These are phyloP conservation scores for Thielaviopsis populi DNA, from an alignment of 2,329 filamentous ascomycete genomes.

Conservation along the genomic window DNA sequence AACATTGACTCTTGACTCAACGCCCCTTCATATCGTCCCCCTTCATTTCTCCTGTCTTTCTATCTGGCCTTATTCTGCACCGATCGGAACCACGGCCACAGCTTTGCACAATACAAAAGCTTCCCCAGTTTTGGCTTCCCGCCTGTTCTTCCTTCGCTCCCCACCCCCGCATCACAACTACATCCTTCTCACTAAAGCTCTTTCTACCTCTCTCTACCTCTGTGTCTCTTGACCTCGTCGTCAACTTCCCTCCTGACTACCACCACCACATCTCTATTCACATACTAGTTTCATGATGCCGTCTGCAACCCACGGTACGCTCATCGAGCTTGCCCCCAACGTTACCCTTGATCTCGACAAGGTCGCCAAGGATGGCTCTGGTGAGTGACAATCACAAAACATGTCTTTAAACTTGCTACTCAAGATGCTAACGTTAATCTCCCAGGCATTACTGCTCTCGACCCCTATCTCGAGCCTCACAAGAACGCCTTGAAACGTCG, in stretches of 20 bases:
- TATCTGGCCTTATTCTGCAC: neutral
- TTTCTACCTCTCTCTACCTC: conserved; percentile 3
- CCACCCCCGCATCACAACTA: neutral
- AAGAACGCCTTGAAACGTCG: conserved; percentile 59
- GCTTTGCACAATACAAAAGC: neutral
- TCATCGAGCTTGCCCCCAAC: conserved; percentile 16
- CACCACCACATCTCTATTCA: neutral
- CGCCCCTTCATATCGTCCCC: neutral
- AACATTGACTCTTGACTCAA: neutral
- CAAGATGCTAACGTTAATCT: neutral
- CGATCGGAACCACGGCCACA: neutral
- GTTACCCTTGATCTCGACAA: conserved; percentile 16
- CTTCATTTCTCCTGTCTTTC: neutral
- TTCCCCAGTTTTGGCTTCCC: neutral
- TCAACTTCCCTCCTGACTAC: neutral
- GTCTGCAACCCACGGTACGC: conserved; percentile 10
- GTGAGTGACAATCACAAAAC: conserved; percentile 29
- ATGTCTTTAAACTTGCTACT: neutral
- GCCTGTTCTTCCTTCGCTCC: neutral
- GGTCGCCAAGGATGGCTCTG: conserved; percentile 54
- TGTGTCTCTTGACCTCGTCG: neutral
- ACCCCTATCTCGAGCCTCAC: conserved; percentile 83
- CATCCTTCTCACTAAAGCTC: conserved; percentile 2
- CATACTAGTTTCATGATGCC: conserved; percentile 5
- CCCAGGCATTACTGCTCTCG: conserved; percentile 68